Evolutionary conservation across 345 rosid species (phyloP).

Genomic region (Hibiscus syriacus): DNA sequence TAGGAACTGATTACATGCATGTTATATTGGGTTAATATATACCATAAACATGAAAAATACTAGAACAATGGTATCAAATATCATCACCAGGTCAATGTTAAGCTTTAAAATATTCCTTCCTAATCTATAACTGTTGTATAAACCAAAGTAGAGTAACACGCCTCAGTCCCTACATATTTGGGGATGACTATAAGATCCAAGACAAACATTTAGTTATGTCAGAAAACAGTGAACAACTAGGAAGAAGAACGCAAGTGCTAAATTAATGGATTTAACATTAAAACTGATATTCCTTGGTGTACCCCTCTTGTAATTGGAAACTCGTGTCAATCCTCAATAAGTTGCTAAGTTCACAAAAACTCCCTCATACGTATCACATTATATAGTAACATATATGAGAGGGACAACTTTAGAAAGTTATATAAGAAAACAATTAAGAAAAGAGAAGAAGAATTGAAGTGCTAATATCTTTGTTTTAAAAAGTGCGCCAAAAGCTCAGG

Average conservation of each 20-base stretch:
- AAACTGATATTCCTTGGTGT: neutral
- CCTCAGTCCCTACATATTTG: neutral
- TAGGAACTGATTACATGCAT: neutral
- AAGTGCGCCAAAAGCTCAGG: no score
- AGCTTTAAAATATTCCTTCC: neutral
- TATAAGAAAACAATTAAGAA: neutral
- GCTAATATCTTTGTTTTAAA: no score
- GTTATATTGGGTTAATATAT: neutral
- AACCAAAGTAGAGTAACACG: neutral
- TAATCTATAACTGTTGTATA: neutral
- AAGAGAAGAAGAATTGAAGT: neutral
- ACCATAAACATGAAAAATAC: neutral
- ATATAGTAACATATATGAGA: no score
- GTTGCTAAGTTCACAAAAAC: no score
- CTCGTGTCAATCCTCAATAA: no score
- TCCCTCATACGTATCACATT: no score
- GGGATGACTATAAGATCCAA: no score
- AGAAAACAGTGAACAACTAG: neutral
- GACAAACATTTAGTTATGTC: neutral
- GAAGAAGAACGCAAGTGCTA: neutral
- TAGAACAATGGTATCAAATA: neutral
- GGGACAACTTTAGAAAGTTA: neutral
- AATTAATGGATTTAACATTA: neutral
- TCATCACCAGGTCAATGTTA: neutral
- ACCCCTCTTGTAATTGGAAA: no score